Conservation (phyloP, 2,329 filamentous ascomycete genomes). For the Trichophyton verrucosum region DNA sequence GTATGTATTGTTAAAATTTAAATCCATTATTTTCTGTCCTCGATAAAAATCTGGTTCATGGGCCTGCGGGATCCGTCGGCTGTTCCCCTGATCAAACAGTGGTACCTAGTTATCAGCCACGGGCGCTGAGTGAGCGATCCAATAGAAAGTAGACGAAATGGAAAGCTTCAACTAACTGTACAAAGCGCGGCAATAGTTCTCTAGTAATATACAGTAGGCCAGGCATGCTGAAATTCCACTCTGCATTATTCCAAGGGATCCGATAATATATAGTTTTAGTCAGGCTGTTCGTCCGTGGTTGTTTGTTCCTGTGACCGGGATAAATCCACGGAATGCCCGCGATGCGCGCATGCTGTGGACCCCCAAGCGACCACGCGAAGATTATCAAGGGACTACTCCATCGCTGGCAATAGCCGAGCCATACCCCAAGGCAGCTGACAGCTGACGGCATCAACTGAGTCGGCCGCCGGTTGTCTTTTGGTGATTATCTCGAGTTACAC, state of each 20-base stretch:
- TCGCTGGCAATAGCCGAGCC: too few species aligned
- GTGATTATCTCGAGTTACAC: background rate
- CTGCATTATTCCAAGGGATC: too few species aligned
- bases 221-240: too few species aligned
- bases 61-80: background rate
- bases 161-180: background rate
- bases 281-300: background rate
- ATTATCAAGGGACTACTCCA: too few species aligned
- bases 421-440: background rate
- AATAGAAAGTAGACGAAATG: background rate
- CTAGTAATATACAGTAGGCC: too few species aligned
- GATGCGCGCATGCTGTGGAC: too few species aligned
- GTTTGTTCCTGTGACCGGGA: background rate
- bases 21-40: background rate
- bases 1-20: slow-evolving; percentile 2
- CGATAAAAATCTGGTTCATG: background rate
- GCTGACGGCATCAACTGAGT: slow-evolving; percentile 2
- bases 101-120: background rate
- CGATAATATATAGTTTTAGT: background rate
- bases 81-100: background rate
- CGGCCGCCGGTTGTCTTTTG: background rate
- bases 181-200: too few species aligned
- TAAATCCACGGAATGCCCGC: background rate
- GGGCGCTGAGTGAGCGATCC: background rate
- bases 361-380: too few species aligned